Percentiles rank a stretch among this genome's conserved stretches.
Conservation (phyloP, 192 early-diverging fungal species). For the Coemansia sp. region DNA sequence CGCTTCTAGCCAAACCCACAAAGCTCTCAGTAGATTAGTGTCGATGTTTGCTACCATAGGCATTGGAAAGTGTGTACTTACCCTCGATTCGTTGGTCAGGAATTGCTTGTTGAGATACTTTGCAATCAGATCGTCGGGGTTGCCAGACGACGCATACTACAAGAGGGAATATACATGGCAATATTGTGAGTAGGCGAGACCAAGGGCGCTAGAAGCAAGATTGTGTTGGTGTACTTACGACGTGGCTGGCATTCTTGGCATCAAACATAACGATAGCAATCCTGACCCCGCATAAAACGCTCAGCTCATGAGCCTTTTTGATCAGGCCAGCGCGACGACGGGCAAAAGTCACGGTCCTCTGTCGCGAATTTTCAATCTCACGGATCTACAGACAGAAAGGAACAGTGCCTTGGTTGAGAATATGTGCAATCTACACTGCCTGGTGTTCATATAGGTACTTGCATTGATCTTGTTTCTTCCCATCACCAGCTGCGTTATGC, state of each 20-base stretch:
- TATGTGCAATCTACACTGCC: background rate
- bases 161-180: too few relatives aligned
- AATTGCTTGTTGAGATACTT: constrained; percentile 55
- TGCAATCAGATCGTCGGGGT: constrained; percentile 41
- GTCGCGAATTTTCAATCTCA: constrained; percentile 54
- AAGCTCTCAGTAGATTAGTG: background rate
- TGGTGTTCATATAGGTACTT: constrained; percentile 5
- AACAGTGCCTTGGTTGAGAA: background rate
- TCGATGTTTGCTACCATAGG: background rate
- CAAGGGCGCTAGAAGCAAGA: too few relatives aligned
- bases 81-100: constrained; percentile 53
- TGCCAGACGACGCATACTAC: constrained; percentile 44
- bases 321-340: constrained; percentile 53
- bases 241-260: constrained; percentile 53
- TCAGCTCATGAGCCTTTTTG: constrained; percentile 56
- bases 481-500: constrained; percentile 17
- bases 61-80: constrained; percentile 4
- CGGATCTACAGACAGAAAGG: constrained; percentile 28
- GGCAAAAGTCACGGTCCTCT: constrained; percentile 52
- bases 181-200: background rate
- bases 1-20: constrained; percentile 23
- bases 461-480: constrained; percentile 56
- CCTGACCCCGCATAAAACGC: constrained; percentile 52
- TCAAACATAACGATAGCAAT: constrained; percentile 55
- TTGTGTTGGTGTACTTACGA: constrained; percentile 17